phyloP scores from a whole-genome alignment of 331 rosid genomes.

The Saraca asoca region DNA sequence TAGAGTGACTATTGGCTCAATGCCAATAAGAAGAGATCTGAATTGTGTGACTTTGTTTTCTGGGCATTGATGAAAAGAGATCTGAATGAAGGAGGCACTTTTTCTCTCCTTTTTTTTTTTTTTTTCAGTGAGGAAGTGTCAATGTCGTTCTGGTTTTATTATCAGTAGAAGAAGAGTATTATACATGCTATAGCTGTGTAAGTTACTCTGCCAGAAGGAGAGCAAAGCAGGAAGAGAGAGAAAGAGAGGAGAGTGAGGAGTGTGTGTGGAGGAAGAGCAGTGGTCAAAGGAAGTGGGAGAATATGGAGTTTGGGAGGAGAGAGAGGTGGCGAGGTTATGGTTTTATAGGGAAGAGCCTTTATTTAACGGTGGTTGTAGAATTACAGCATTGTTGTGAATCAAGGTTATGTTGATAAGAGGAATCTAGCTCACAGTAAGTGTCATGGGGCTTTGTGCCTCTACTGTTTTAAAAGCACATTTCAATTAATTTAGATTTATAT shows the following conservation, averaged over 20 bases:
- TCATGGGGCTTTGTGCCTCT: slow-evolving; percentile 34
- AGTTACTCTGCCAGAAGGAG: slow-evolving; percentile 23
- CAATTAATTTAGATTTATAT: not conserved
- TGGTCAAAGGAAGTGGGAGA: slow-evolving; percentile 56
- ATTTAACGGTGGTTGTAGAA: slow-evolving; percentile 29
- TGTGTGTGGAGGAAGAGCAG: slow-evolving; percentile 42
- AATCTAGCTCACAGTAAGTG: slow-evolving; percentile 22
- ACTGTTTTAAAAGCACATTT: not conserved
- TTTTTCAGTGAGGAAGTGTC: slow-evolving; percentile 56
- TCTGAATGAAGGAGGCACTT: slow-evolving; percentile 18
- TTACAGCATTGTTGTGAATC: slow-evolving; percentile 9
- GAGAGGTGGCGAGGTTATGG: slow-evolving; percentile 37
- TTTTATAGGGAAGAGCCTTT: slow-evolving; percentile 40
- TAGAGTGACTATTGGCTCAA: slow-evolving; percentile 29
- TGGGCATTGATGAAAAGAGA: slow-evolving; percentile 52
- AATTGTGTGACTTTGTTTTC: slow-evolving; percentile 23
- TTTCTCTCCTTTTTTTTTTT: slow-evolving; percentile 30
- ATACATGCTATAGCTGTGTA: not conserved
- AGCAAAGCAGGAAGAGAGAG: slow-evolving; percentile 19
- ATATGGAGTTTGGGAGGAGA: slow-evolving; percentile 40
- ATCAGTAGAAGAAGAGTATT: slow-evolving; percentile 25
- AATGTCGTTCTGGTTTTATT: slow-evolving; percentile 40
- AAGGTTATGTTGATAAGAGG: not conserved
- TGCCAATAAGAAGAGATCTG: slow-evolving; percentile 45
- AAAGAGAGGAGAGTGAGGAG: slow-evolving; percentile 12